phyloP scores from a whole-genome alignment of 2,329 filamentous ascomycete species.

The Colletotrichum incanum region DNA sequence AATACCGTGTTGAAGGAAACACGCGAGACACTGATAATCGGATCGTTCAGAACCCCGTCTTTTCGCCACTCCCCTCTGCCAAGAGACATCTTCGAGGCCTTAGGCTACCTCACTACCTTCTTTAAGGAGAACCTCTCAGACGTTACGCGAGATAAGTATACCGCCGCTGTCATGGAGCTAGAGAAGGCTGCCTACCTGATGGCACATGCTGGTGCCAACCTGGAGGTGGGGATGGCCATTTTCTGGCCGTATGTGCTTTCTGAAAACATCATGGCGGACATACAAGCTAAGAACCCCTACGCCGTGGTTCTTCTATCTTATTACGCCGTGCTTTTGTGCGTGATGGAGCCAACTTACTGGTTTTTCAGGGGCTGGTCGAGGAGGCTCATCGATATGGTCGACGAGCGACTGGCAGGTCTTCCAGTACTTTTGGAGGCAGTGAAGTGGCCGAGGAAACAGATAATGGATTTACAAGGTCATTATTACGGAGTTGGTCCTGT shows the following conservation, averaged over 20 bases:
- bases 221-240: constrained; percentile 45
- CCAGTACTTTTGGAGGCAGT: constrained; percentile 10
- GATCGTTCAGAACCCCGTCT: not conserved
- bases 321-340: constrained; percentile 47
- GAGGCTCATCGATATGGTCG: constrained; percentile 45
- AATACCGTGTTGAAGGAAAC: too few relatives aligned
- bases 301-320: constrained; percentile 49
- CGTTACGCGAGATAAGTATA: constrained; percentile 44
- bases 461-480: constrained; percentile 16
- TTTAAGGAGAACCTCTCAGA: constrained; percentile 1
- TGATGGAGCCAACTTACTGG: constrained; percentile 49
- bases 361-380: constrained; percentile 48
- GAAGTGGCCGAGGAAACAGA: constrained; percentile 35
- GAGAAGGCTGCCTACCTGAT: constrained; percentile 44
- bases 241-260: constrained; percentile 49
- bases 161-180: constrained; percentile 43
- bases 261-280: constrained; percentile 49
- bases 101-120: constrained; percentile 7
- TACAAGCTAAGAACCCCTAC: constrained; percentile 46
- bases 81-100: constrained; percentile 27
- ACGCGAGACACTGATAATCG: not conserved
- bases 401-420: constrained; percentile 24
- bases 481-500: too few relatives aligned
- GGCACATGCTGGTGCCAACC: constrained; percentile 46
- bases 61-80: constrained; percentile 19